Evolutionary conservation across 108 stramenopile species (phyloP).

Genomic region (Aurantiochytrium sp.): DNA sequence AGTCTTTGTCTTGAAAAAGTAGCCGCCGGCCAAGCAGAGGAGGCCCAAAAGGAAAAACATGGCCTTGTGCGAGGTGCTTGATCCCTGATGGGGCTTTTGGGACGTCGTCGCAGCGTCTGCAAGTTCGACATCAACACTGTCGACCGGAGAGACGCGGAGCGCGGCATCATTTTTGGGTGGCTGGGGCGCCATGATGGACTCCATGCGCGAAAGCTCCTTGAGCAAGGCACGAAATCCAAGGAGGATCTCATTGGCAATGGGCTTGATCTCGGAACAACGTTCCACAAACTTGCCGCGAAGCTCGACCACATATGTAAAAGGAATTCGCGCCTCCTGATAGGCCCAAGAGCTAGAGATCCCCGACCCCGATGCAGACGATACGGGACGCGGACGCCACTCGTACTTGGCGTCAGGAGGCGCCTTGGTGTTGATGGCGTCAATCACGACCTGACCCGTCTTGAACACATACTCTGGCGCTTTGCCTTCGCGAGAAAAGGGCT

Average conservation of each 20-base stretch:
- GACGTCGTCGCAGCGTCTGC: no score
- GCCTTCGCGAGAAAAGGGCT: background rate
- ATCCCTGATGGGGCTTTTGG: no score
- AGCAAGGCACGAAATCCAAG: background rate
- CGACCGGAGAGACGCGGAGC: no score
- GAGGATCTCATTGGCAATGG: background rate
- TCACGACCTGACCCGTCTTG: background rate
- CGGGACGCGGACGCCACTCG: background rate
- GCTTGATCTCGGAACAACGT: background rate
- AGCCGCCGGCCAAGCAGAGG: background rate
- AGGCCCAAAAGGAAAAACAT: background rate
- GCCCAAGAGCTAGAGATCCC: background rate
- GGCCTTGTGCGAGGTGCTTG: background rate
- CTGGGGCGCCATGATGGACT: background rate
- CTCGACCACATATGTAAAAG: background rate
- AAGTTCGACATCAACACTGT: no score
- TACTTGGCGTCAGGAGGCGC: background rate
- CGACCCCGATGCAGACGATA: background rate
- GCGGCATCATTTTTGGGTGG: background rate
- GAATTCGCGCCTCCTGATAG: background rate
- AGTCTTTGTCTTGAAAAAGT: background rate
- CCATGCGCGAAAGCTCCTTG: background rate
- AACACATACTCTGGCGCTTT: background rate
- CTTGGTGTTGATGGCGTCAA: constrained; percentile 1
- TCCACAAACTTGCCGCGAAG: background rate